A percentile compares a stretch with the other conserved stretches of the same genome.
phyloP scores from a whole-genome alignment of 164 flowering plant species.

The Pachysandra terminalis region DNA sequence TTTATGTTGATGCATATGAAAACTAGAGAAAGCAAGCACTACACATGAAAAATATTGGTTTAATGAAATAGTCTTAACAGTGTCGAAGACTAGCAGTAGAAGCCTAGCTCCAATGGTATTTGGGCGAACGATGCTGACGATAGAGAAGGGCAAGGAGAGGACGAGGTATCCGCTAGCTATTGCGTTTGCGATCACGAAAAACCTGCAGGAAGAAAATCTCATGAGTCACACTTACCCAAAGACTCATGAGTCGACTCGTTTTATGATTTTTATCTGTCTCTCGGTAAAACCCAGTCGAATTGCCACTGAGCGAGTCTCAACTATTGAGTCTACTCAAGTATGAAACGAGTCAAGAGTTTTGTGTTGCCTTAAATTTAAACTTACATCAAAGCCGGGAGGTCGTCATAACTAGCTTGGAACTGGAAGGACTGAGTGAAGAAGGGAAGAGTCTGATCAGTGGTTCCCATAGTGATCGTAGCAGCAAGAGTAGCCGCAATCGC shows the following conservation, averaged over 20 bases:
- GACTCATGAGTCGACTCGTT: no score
- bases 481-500: conserved; percentile 49
- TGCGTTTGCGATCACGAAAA: conserved; percentile 66
- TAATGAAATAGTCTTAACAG: conserved; percentile 34
- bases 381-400: conserved; percentile 68
- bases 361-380: no score
- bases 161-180: conserved; percentile 57
- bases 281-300: no score
- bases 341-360: no score
- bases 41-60: no score
- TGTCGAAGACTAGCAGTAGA: conserved; percentile 55
- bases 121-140: conserved; percentile 62
- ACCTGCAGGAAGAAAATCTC: no score
- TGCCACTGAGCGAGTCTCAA: no score
- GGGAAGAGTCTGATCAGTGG: conserved; percentile 73
- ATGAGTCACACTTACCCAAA: no score
- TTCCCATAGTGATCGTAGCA: conserved; percentile 70
- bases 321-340: no score
- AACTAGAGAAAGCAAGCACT: no score
- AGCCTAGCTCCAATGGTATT: conserved; percentile 43
- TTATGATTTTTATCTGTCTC: no score
- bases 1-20: no score
- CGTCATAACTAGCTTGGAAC: conserved; percentile 71
- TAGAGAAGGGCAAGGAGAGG: conserved; percentile 75
- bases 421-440: conserved; percentile 87